phyloP scores from a whole-genome alignment of 2,329 filamentous ascomycete genomes.

The Colletotrichum zoysiae region DNA sequence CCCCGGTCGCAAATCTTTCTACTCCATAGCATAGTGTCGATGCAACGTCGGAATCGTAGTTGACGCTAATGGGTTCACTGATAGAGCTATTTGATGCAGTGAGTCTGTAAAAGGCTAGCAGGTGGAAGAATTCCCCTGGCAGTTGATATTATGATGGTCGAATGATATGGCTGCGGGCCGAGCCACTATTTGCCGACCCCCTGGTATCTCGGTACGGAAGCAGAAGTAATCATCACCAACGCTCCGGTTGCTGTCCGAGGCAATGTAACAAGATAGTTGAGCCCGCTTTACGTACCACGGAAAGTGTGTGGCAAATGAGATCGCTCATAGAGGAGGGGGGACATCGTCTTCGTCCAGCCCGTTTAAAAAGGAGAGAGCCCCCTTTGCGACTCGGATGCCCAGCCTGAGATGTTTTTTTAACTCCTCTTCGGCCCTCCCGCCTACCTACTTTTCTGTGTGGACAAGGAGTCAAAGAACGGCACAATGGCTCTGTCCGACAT shows the following conservation, averaged over 20 bases:
- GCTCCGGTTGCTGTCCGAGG: neutral
- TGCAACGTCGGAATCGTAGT: neutral
- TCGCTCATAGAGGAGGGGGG: neutral
- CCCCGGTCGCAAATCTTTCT: neutral
- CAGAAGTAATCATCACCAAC: neutral
- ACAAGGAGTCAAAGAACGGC: neutral
- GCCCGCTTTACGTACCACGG: neutral
- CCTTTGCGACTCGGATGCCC: neutral
- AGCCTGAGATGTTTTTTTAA: neutral
- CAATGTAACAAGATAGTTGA: slow-evolving; percentile 6
- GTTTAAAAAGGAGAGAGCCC: neutral
- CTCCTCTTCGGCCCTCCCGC: neutral
- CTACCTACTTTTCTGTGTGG: neutral
- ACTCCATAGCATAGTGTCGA: neutral
- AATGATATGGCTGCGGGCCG: neutral
- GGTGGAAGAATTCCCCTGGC: neutral
- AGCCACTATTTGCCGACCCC: neutral
- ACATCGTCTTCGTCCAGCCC: neutral
- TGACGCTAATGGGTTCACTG: neutral
- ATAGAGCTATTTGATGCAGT: neutral
- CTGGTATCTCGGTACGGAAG: neutral
- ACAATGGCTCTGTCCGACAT: slow-evolving; percentile 23
- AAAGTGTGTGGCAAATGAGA: neutral
- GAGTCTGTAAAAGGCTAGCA: no score
- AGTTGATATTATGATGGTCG: neutral